A percentile compares a stretch with the other conserved stretches of the same genome.
These are phyloP conservation scores for Tetramitus jugosus DNA, from an alignment of 208 protist genomes.

Conservation along the genomic window DNA sequence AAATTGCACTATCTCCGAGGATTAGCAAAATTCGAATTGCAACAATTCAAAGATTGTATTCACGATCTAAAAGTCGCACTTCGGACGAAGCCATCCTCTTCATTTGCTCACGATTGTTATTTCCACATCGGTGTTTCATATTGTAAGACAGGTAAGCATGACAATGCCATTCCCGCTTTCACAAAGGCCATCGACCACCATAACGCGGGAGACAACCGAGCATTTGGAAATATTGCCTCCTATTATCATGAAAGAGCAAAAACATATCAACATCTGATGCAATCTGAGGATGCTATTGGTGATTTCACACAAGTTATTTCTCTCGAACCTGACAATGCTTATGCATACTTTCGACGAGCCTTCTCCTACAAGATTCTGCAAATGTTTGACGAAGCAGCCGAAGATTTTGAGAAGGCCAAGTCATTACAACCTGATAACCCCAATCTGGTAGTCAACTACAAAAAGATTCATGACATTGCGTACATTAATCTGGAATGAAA, in stretches of 20 bases:
- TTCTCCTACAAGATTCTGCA: conserved; percentile 65
- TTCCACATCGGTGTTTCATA: conserved; percentile 41
- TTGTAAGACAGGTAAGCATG: conserved; percentile 30
- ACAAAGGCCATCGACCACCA: conserved; percentile 44
- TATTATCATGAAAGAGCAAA: conserved; percentile 67
- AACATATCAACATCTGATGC: conserved; percentile 52
- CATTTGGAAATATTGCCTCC: no score
- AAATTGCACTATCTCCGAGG: conserved; percentile 41
- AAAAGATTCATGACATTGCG: conserved; percentile 51
- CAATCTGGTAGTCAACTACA: conserved; percentile 45
- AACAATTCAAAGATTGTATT: conserved; percentile 29
- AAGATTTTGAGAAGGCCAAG: conserved; percentile 65
- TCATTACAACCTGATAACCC: conserved; percentile 44
- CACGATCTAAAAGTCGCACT: conserved; percentile 32
- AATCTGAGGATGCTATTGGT: conserved; percentile 46
- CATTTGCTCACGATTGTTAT: conserved; percentile 27
- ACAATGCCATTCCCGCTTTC: conserved; percentile 46
- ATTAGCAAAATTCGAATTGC: conserved; percentile 31
- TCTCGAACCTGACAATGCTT: conserved; percentile 51
- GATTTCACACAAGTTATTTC: conserved; percentile 67
- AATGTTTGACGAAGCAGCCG: conserved; percentile 57
- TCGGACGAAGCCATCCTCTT: neutral
- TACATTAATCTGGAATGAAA: conserved; percentile 58
- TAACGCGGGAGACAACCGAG: conserved; percentile 14
- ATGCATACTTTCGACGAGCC: conserved; percentile 62